Evolutionary conservation across 148 eudicot genomes (phyloP).

Genomic region (Rhododendron vialii): DNA sequence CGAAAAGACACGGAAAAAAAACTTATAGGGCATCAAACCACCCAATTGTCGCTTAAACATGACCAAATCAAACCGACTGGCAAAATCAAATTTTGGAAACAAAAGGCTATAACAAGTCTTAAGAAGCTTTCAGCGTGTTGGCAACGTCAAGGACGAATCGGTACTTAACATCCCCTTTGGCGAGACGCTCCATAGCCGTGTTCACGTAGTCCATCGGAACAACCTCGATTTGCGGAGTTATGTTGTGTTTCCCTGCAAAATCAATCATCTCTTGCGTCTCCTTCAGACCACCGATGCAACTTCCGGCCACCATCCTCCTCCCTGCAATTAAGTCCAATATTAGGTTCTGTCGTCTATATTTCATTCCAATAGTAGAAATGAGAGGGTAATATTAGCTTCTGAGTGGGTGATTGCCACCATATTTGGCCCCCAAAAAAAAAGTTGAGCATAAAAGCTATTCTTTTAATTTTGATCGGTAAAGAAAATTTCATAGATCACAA

Average conservation of each 20-base stretch:
- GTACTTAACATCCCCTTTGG: neutral
- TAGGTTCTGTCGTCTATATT: neutral
- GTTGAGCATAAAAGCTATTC: too few relatives aligned
- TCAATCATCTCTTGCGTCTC: constrained; percentile 13
- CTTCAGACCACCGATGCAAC: neutral
- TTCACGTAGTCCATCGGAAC: constrained; percentile 5
- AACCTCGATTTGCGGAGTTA: neutral
- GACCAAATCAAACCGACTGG: neutral
- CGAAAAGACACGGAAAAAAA: too few relatives aligned
- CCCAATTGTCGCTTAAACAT: neutral
- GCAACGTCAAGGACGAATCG: neutral
- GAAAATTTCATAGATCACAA: too few relatives aligned
- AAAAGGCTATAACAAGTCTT: neutral
- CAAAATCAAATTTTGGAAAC: neutral
- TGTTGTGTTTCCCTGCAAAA: neutral
- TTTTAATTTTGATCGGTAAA: too few relatives aligned
- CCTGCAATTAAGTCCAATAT: neutral
- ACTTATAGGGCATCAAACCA: neutral
- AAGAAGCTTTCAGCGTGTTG: neutral
- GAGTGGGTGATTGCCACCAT: too few relatives aligned
- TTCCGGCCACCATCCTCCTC: constrained; percentile 3
- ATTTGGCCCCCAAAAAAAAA: too few relatives aligned
- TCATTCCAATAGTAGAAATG: neutral
- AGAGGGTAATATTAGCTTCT: too few relatives aligned
- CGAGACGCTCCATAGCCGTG: constrained; percentile 8